Evolutionary conservation across 169 alveolate species (phyloP), one percentile per base, ranked within the genome.

Genomic region (Cryptosporidium ubiquitum): DNA sequence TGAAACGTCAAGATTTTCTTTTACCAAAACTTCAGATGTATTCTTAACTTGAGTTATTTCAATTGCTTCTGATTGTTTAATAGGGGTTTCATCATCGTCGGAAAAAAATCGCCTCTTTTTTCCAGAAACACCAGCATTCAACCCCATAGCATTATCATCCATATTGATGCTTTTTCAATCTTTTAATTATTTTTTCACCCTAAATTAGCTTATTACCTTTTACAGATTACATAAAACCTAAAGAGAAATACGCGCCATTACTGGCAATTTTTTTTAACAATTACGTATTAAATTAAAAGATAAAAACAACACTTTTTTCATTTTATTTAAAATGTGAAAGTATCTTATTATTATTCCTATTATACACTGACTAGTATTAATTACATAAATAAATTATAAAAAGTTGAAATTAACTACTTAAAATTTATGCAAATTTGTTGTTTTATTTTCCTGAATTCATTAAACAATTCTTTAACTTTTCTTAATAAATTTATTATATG

Each of bases 101-200:
- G 85, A 55, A n/a, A 52, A 73, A 5, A 52, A 26, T 33, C 85
- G 39, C 84, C 84, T 69, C 51, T 73, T 73, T 37, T 57, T 73
- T 23, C 85, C 85, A 10, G 70, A 73, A 18, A 73, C 52, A 1
- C 70, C 57, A 23, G 55, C n/a, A 55, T 73, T 73, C 39, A 73
- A n/a, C 70, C 57, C 85, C 33, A 73, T 52, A 12, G 42, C 85
- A 57, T 9, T 49, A 73, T 73, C 85, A 7, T 55, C 85, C 85
- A 73, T 73, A 23, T 73, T 51, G 35, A n/a, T 20, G 5, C 35
- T 23, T 55, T 55, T 23, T 23, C 37, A 7, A 55, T 55, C 66
- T 35, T 55, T 35, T 23, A 20, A 0, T 23, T 55, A n/a, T 20
- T 55, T 55, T 20, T 55, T 55, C 66, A 55, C 37, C 66, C 66